Conservation (phyloP, 345 rosid species). For the Balakata baccata region DNA sequence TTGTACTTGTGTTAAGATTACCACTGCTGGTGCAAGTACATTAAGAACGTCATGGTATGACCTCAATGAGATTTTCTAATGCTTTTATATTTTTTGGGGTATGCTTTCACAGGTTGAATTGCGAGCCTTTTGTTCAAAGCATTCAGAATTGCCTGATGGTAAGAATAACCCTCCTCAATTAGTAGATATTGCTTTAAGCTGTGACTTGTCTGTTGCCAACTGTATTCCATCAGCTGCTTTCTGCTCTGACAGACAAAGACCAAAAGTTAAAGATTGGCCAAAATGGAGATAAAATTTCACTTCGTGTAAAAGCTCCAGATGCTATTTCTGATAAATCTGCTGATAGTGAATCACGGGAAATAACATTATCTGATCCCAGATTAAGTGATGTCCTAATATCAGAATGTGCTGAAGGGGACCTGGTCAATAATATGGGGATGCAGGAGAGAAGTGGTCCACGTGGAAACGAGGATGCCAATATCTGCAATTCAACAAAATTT, state of each 20-base stretch:
- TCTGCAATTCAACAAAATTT: conserved; percentile 49
- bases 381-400: conserved; percentile 34
- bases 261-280: conserved; percentile 29
- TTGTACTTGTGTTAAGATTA: not conserved
- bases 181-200: conserved; percentile 37
- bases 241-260: conserved; percentile 24
- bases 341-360: conserved; percentile 49
- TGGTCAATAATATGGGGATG: conserved; percentile 27
- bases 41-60: conserved; percentile 8
- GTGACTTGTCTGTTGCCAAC: conserved; percentile 31
- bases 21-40: not conserved
- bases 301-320: conserved; percentile 39
- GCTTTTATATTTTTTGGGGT: not conserved
- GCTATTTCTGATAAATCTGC: conserved; percentile 49
- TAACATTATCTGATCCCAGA: conserved; percentile 41
- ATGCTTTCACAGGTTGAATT: conserved; percentile 62
- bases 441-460: conserved; percentile 27
- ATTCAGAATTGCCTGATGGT: conserved; percentile 50
- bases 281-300: conserved; percentile 46
- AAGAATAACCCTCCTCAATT: conserved; percentile 23
- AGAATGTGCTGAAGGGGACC: conserved; percentile 42
- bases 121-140: conserved; percentile 93
- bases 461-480: conserved; percentile 35
- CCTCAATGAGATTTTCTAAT: conserved; percentile 6
- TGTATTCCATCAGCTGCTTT: conserved; percentile 21